Evolutionary conservation across 768 basidiomycete genomes (phyloP), one percentile per base, ranked within the genome.

Genomic region (Ramaria rubella): DNA sequence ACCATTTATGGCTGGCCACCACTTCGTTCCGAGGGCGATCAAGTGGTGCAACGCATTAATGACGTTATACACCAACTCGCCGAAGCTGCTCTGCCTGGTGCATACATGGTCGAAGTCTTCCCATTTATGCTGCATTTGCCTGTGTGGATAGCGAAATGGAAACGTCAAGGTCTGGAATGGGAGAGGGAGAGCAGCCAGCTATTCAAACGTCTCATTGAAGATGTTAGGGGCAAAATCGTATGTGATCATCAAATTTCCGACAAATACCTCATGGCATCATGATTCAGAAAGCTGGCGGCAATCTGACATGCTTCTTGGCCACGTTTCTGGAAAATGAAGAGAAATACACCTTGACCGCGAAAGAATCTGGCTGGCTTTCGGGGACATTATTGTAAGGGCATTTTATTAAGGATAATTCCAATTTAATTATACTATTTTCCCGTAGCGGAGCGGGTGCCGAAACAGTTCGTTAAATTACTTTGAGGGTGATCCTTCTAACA

Each of bases 51-150:
- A 14, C 58, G 61, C 12, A 63, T 72, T 12, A 59, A 63, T 38
- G 61, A 60, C 31, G 60, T 67, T 30, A 60, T 66, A 8, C 40
- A 59, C 11, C 65, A 70, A 8, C 55, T 74, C n/a, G 68, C 68
- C 14, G 61, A 61, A 11, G 71, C 75, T 3, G 65, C 66, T 8
- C 63, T 66, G 30, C 74, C 73, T 34, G 75, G 75, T 1, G 63
- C 67, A 26, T 68, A 68, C 57, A 27, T 70, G 23, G 72, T 73
- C 21, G 73, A 74, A 55, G 64, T 69, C 52, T 70, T 74, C 51
- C 67, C 70, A 1, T 67, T 62, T 55, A 66, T 75, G 64, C 61
- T 61, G 34, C 57, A 64, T 34, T 52, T 74, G 7, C 73, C 73
- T 0, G 23, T 49, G 5, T 67, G 60, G 55, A 38, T 71, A 52